phyloP scores from a whole-genome alignment of 2,329 filamentous ascomycete genomes.

The Cladosporium sp. region DNA sequence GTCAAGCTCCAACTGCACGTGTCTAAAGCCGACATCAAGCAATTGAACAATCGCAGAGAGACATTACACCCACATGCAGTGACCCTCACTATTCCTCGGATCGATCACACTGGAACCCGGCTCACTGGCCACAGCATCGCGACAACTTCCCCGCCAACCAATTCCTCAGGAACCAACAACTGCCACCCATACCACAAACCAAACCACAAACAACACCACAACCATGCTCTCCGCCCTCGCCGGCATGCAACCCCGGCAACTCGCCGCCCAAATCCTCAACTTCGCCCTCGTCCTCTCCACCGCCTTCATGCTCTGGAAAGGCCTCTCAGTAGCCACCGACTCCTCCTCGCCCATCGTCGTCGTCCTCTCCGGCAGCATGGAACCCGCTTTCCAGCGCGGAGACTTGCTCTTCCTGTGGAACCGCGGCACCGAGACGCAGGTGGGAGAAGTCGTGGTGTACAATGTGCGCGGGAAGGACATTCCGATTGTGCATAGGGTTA shows the following conservation, averaged over 20 bases:
- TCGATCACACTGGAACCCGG: not conserved
- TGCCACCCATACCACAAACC: not conserved
- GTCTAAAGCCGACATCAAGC: not conserved
- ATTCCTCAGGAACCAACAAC: not conserved
- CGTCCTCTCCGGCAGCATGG: constrained; percentile 82
- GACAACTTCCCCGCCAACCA: not conserved
- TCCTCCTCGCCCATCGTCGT: constrained; percentile 70
- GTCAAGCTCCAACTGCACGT: not conserved
- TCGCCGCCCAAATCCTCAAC: constrained; percentile 79
- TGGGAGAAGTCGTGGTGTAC: constrained; percentile 75
- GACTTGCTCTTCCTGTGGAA: constrained; percentile 79
- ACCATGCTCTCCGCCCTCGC: constrained; percentile 64
- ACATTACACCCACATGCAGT: not conserved
- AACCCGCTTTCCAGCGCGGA: constrained; percentile 77
- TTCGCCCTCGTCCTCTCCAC: constrained; percentile 88
- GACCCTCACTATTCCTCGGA: not conserved
- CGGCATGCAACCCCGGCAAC: constrained; percentile 72
- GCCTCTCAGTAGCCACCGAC: constrained; percentile 74
- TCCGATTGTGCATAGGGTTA: constrained; percentile 91
- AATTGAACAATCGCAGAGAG: not conserved
- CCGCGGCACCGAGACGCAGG: constrained; percentile 60
- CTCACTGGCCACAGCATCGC: not conserved
- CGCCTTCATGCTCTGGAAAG: constrained; percentile 92
- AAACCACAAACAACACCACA: not conserved
- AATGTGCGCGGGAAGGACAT: constrained; percentile 94